Percentiles rank a stretch among this genome's conserved stretches.
Conservation (phyloP, 148 eudicot genomes). For the Rhododendron kiyosumense region DNA sequence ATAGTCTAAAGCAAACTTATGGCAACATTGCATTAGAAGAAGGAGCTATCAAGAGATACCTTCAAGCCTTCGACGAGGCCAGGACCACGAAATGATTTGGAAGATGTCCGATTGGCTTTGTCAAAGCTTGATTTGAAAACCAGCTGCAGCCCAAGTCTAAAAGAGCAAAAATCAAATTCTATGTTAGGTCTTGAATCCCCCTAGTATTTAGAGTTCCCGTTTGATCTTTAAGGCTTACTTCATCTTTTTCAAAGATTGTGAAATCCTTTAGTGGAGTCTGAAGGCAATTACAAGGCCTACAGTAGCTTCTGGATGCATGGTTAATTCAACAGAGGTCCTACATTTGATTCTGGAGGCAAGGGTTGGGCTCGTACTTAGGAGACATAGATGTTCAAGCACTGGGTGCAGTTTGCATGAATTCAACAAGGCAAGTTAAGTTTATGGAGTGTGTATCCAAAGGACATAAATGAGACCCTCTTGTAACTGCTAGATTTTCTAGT, state of each 20-base stretch:
- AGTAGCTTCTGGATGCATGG: not conserved
- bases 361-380: not conserved
- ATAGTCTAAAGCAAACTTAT: not conserved
- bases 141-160: constrained; percentile 65
- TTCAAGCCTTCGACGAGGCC: constrained; percentile 78
- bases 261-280: not conserved
- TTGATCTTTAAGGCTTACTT: not conserved
- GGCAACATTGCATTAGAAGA: not conserved
- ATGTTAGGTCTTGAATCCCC: not conserved
- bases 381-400: not conserved
- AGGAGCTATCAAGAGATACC: constrained; percentile 23
- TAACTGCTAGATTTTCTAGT: not conserved
- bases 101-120: constrained; percentile 93
- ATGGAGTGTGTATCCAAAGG: not conserved
- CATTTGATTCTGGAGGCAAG: too few relatives aligned
- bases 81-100: constrained; percentile 95
- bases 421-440: not conserved
- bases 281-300: not conserved
- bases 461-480: not conserved
- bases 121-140: constrained; percentile 95
- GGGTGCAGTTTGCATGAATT: not conserved
- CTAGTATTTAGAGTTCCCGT: not conserved
- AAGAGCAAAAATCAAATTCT: constrained; percentile 5
- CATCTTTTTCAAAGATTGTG: not conserved
- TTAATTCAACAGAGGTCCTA: too few relatives aligned